These are phyloP conservation scores for Elsinoe perseae DNA, from an alignment of 2,329 filamentous ascomycete genomes.

Conservation along the genomic window DNA sequence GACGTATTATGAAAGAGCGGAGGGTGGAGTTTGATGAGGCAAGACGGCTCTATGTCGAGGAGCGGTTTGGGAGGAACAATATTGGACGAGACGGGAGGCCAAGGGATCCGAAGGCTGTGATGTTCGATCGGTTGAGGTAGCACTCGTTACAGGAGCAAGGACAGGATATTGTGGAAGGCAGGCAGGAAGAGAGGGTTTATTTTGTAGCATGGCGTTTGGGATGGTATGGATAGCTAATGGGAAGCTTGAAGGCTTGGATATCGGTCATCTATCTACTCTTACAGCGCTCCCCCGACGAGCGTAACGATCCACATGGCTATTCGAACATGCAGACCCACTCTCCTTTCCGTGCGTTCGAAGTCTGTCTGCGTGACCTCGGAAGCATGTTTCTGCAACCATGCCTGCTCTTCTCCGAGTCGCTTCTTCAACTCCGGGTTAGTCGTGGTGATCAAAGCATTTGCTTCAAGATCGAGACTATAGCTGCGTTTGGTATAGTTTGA, in stretches of 20 bases:
- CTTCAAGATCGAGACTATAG: constrained; percentile 86
- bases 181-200: not conserved
- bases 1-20: constrained; percentile 81
- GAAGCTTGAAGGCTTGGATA: not conserved
- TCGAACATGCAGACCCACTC: constrained; percentile 76
- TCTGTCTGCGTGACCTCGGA: constrained; percentile 63
- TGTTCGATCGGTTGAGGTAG: constrained; percentile 47
- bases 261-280: constrained; percentile 20
- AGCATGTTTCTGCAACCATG: constrained; percentile 70
- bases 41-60: constrained; percentile 75
- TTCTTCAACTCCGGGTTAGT: constrained; percentile 62
- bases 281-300: constrained; percentile 80
- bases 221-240: not conserved
- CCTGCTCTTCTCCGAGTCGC: constrained; percentile 69
- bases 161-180: not conserved
- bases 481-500: constrained; percentile 94
- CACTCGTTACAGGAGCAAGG: not conserved
- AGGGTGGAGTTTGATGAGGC: constrained; percentile 86
- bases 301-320: constrained; percentile 92
- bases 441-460: constrained; percentile 79
- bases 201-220: constrained; percentile 14
- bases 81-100: constrained; percentile 84
- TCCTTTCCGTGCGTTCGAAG: constrained; percentile 70
- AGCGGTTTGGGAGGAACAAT: constrained; percentile 74
- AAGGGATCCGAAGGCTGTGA: constrained; percentile 89